Percentiles rank a stretch among this genome's conserved stretches.
Conservation (phyloP, 768 basidiomycete species). For the Cubamyces sp. region DNA sequence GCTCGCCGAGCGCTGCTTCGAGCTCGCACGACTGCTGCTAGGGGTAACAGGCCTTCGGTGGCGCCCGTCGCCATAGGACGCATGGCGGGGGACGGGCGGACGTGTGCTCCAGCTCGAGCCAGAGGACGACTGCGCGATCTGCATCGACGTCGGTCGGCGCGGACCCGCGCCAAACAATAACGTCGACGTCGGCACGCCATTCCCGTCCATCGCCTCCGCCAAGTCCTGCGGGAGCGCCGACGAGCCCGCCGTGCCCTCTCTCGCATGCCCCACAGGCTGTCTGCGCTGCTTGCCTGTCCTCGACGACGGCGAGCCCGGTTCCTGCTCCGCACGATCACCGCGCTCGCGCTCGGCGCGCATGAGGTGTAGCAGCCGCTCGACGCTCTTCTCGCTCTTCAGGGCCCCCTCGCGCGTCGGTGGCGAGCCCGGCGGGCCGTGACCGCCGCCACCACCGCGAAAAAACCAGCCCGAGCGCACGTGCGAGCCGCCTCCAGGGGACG, state of each 20-base stretch:
- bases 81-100: conserved; percentile 32
- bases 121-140: conserved; percentile 35
- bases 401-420: conserved; percentile 37
- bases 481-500: conserved; percentile 32
- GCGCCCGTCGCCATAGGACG: conserved; percentile 32
- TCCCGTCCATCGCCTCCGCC: conserved; percentile 22
- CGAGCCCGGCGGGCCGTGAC: conserved; percentile 45
- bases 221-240: conserved; percentile 33
- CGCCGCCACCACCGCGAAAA: conserved; percentile 54
- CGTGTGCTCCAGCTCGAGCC: conserved; percentile 26
- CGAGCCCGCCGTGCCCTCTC: conserved; percentile 30
- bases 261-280: conserved; percentile 9
- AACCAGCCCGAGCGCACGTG: conserved; percentile 45
- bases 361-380: conserved; percentile 36
- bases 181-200: conserved; percentile 19
- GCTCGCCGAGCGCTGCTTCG: conserved; percentile 31
- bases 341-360: conserved; percentile 27
- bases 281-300: conserved; percentile 21
- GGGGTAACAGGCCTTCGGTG: conserved; percentile 24
- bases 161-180: conserved; percentile 27
- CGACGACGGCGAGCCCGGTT: conserved; percentile 30
- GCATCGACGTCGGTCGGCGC: conserved; percentile 50
- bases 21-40: conserved; percentile 33
- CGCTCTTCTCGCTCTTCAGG: conserved; percentile 39
- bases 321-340: conserved; percentile 12